Base-by-base conservation (phyloP, 108 stramenopile species). In the Cyclotella atomus region DNA sequence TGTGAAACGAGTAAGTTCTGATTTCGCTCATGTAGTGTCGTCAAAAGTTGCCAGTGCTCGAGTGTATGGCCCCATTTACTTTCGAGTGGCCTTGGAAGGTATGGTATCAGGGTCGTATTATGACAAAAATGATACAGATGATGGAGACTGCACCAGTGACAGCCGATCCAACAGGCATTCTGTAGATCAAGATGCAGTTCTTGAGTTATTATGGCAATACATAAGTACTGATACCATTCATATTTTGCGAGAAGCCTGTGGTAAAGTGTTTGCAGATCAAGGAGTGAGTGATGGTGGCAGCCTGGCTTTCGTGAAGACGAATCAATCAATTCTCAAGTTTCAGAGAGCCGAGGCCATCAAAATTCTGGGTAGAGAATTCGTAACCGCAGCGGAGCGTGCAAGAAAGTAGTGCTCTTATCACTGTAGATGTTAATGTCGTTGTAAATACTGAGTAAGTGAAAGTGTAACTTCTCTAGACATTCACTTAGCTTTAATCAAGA, bases 1-100 rank as follows among this genome's bases (percentile, higher is more conserved):
- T 59, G 70, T 70, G 38, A 70, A 50, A 49, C 56, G 44, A 30
- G n/a, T 36, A 38, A 19, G 32, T 46, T 45, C 70, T 30, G 70
- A 70, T 33, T 44, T 50, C 17, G 49, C 21, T 45, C 70, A 60
- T 16, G 15, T 32, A 16, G 24, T 70, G 0, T 41, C 45, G 29
- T 59, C 56, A 19, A 50, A 47, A 33, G 38, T 70, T n/a, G 70
- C 70, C n/a, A 33, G 57, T 60, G 70, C 70, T 9, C 34, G 70
- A 43, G 70, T 70, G 0, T 70, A 70, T 60, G 70, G 55, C 2
- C 70, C 70, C 17, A 59, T 70, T 49, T 70, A 70, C 34, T 70
- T 70, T 43, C 56, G 70, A 19, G 57, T 50, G 7, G 70, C 70
- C 3, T 24, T 70, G 17, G 70, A 70, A 33, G 70, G 70, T 17